Percentiles rank a stretch among this genome's conserved stretches.
phyloP scores from a whole-genome alignment of 331 rosid genomes.

The Arachis monticola region DNA sequence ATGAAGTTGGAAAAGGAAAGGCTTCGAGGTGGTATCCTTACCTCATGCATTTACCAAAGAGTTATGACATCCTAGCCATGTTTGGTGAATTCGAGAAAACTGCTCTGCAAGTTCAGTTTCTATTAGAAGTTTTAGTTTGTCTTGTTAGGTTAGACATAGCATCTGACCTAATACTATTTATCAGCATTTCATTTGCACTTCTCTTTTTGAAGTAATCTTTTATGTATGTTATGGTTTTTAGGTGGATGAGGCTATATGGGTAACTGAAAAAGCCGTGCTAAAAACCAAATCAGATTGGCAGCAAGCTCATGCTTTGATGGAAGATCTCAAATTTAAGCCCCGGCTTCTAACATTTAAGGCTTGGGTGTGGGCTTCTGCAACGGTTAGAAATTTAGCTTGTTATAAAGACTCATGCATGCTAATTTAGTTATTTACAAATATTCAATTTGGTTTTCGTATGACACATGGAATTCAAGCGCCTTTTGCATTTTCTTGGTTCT shows the following conservation, averaged over 20 bases:
- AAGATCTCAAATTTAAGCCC: conserved; percentile 62
- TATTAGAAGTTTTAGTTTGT: conserved; percentile 44
- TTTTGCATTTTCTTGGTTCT: not conserved
- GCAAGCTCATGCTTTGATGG: conserved; percentile 66
- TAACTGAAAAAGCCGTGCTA: conserved; percentile 65
- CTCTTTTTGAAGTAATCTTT: conserved; percentile 25
- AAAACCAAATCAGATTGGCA: conserved; percentile 75
- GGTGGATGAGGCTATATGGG: conserved; percentile 91
- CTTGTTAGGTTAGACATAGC: conserved; percentile 52
- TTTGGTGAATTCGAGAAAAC: conserved; percentile 87
- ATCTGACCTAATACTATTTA: conserved; percentile 25
- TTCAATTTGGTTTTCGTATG: conserved; percentile 1
- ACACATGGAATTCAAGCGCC: conserved; percentile 8
- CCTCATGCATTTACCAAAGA: conserved; percentile 63
- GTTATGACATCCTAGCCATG: conserved; percentile 64
- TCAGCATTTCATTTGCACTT: conserved; percentile 1
- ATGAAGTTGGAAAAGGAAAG: conserved; percentile 75
- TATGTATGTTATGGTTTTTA: conserved; percentile 32
- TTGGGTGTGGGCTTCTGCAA: conserved; percentile 95
- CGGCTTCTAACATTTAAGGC: conserved; percentile 69
- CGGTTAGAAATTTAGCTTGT: conserved; percentile 58
- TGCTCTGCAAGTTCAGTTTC: conserved; percentile 85
- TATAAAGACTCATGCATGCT: conserved; percentile 6
- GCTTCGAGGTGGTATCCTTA: conserved; percentile 81
- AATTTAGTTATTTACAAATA: not conserved